phyloP scores from a whole-genome alignment of 192 early-diverging fungal genomes.

The Umbelopsis sp. region DNA sequence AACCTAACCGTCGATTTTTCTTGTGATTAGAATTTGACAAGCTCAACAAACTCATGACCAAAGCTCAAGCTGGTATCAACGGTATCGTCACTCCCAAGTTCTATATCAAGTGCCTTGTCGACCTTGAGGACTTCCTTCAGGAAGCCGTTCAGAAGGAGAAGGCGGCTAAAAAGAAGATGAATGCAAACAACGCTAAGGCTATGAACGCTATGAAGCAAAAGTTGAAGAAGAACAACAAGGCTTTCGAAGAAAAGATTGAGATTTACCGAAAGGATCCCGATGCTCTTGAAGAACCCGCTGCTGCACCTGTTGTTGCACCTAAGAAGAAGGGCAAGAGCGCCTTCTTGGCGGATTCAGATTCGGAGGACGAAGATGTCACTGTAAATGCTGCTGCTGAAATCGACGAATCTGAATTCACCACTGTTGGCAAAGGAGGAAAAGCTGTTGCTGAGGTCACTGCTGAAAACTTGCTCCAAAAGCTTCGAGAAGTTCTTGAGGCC shows the following conservation, averaged over 20 bases:
- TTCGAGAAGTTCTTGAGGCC: slow-evolving; percentile 75
- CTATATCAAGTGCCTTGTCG: slow-evolving; percentile 71
- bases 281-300: slow-evolving; percentile 22
- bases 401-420: slow-evolving; percentile 69
- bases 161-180: slow-evolving; percentile 83
- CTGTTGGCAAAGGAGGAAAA: slow-evolving; percentile 72
- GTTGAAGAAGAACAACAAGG: slow-evolving; percentile 86
- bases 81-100: slow-evolving; percentile 61
- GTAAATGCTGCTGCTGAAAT: slow-evolving; percentile 16
- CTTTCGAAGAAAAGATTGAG: slow-evolving; percentile 70
- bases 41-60: slow-evolving; percentile 67
- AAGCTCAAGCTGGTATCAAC: slow-evolving; percentile 60
- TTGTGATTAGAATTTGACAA: slow-evolving; percentile 80
- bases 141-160: slow-evolving; percentile 64
- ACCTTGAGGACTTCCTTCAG: slow-evolving; percentile 80
- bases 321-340: slow-evolving; percentile 33
- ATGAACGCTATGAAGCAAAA: slow-evolving; percentile 93
- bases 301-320: background rate
- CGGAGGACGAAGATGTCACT: slow-evolving; percentile 44
- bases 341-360: slow-evolving; percentile 52
- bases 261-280: slow-evolving; percentile 58
- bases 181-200: slow-evolving; percentile 75
- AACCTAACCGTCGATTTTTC: slow-evolving; percentile 8
- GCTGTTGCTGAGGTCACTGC: slow-evolving; percentile 59
- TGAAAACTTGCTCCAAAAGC: slow-evolving; percentile 82